Evolutionary conservation across 148 eudicot genomes (phyloP), one percentile per base, ranked within the genome.

Genomic region (Hydrangea macrophylla): DNA sequence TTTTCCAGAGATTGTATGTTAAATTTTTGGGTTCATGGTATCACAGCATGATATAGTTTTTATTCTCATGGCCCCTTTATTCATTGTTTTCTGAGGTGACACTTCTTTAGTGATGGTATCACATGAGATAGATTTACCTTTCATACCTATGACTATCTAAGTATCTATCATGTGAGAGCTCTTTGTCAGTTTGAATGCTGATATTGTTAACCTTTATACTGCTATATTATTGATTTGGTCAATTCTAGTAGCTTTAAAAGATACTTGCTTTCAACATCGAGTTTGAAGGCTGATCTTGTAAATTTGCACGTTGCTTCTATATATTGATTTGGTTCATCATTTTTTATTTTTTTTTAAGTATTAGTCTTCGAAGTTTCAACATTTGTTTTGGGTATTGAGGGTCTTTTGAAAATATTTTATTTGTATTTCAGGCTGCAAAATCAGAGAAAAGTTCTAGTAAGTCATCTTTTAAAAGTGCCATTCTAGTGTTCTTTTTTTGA

Each of bases 371-470:
- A n/a, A n/a, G n/a, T n/a, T n/a, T n/a, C n/a, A n/a, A 33, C 8
- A 58, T 51, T 63, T 60, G 48, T 48, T 69, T 32, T 28, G 22
- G 24, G 42, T 25, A 64, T 77, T 45, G 61, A 68, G n/a, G 58
- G 24, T 62, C 22, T 62, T 44, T n/a, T 11, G 13, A 42, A 26
- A 42, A 10, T 22, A 2, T 26, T 33, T 33, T 69, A 13, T 70
- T 18, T 17, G 51, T 17, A 69, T 39, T 80, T 69, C 85, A 90
- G 98, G 92, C 62, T 69, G 64, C 82, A 51, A 88, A 81, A 69
- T 45, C 84, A 17, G 91, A 83, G 32, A 88, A 85, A 77, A 80
- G 58, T 80, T 64, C 88, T 10, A 90, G 98, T 90, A 85, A 85
- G 98, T 81, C 18, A 30, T n/a, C n/a, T n/a, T n/a, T n/a, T n/a